phyloP scores from a whole-genome alignment of 192 early-diverging fungal genomes.

The Dissophora ornata region DNA sequence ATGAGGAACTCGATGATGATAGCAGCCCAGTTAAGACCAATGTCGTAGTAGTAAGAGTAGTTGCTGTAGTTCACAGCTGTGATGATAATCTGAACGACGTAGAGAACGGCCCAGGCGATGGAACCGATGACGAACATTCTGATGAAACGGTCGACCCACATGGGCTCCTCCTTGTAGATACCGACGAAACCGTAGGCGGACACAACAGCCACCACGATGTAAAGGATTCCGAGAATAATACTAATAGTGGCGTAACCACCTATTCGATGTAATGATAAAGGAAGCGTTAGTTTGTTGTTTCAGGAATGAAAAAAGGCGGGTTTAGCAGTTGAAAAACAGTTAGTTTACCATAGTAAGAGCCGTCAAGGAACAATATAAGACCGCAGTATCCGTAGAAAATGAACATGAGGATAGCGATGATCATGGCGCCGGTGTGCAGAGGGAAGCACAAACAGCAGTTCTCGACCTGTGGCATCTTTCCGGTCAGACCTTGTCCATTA shows the following conservation, averaged over 20 bases:
- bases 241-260: neutral
- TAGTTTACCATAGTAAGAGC: neutral
- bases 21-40: conserved; percentile 12
- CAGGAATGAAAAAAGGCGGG: neutral
- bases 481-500: conserved; percentile 12
- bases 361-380: neutral
- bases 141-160: conserved; percentile 25
- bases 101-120: conserved; percentile 17
- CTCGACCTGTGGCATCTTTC: conserved; percentile 29
- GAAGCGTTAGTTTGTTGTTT: neutral
- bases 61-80: neutral
- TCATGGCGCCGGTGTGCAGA: conserved; percentile 45
- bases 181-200: conserved; percentile 34
- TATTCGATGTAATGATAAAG: neutral
- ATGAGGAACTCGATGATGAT: conserved; percentile 22
- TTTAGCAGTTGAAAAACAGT: too few species aligned
- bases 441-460: conserved; percentile 37
- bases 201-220: conserved; percentile 17
- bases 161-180: conserved; percentile 30
- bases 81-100: conserved; percentile 25
- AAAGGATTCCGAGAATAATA: conserved; percentile 31
- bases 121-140: conserved; percentile 28
- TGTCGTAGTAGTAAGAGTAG: neutral
- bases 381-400: conserved; percentile 46
- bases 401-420: conserved; percentile 23